Evolutionary conservation across 345 rosid species (phyloP).

Genomic region (Pelargonium nanum): DNA sequence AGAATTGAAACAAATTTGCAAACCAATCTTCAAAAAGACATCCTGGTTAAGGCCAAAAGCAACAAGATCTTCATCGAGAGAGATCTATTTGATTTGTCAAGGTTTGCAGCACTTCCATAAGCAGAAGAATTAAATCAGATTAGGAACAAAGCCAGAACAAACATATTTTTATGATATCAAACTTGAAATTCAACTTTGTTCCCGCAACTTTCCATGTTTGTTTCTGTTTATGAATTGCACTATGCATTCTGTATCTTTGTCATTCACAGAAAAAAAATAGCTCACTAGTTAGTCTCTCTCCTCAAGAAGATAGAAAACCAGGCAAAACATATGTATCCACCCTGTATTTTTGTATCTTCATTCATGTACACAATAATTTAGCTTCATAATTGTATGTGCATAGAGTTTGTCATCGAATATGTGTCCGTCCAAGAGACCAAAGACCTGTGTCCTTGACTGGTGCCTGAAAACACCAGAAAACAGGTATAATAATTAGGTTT

Average conservation of each 20-base stretch:
- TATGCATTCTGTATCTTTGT: no score
- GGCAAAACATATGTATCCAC: no score
- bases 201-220: no score
- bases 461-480: slow-evolving; percentile 35
- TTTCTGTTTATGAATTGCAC: no score
- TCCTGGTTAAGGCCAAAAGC: slow-evolving; percentile 95
- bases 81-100: slow-evolving; percentile 83
- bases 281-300: no score
- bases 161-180: no score
- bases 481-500: background rate
- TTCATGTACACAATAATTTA: no score
- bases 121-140: background rate
- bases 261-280: no score
- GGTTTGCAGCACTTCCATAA: slow-evolving; percentile 23
- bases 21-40: slow-evolving; percentile 66
- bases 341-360: no score
- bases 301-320: no score
- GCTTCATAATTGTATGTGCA: background rate
- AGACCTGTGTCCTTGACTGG: slow-evolving; percentile 87
- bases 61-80: slow-evolving; percentile 85
- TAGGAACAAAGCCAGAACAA: slow-evolving; percentile 4
- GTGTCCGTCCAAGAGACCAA: slow-evolving; percentile 85
- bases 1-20: slow-evolving; percentile 67
- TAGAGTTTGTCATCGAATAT: slow-evolving; percentile 42
- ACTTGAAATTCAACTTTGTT: no score